These are phyloP conservation scores for Pisolithus microcarpus DNA, from an alignment of 768 basidiomycete species.

Conservation along the genomic window DNA sequence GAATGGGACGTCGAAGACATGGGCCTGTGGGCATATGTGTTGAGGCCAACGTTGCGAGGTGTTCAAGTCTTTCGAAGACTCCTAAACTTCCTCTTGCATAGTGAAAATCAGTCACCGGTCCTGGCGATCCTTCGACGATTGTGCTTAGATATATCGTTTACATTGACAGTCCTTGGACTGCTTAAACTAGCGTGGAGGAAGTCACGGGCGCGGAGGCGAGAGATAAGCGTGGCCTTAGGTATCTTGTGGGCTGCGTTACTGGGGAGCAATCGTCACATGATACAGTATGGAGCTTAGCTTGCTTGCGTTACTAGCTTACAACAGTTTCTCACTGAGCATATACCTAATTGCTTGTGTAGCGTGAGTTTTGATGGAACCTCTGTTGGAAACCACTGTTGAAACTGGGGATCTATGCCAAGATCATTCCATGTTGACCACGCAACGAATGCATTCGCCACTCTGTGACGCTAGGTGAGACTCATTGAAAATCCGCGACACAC, in stretches of 20 bases:
- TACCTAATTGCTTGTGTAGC: conserved; percentile 5
- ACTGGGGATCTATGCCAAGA: neutral
- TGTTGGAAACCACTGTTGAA: conserved; percentile 1
- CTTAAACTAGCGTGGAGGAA: conserved; percentile 56
- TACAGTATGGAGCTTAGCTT: conserved; percentile 37
- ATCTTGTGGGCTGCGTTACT: conserved; percentile 66
- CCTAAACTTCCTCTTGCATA: conserved; percentile 50
- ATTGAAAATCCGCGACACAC: neutral
- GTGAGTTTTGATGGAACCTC: neutral
- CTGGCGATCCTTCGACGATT: conserved; percentile 64
- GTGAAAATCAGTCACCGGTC: conserved; percentile 52
- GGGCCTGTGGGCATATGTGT: conserved; percentile 74
- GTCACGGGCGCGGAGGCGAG: conserved; percentile 61
- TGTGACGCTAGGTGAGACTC: conserved; percentile 23
- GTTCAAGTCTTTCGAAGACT: conserved; percentile 43
- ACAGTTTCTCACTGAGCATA: conserved; percentile 6
- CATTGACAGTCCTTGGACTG: conserved; percentile 55
- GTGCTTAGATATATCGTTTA: conserved; percentile 72
- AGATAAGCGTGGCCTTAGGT: conserved; percentile 57
- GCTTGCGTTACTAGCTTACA: neutral
- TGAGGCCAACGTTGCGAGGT: conserved; percentile 55
- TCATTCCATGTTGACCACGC: conserved; percentile 85
- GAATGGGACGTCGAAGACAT: conserved; percentile 74
- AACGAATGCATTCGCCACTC: conserved; percentile 87
- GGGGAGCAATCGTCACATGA: conserved; percentile 46